Conservation (phyloP, 2,329 filamentous ascomycete genomes). For the Diplodia scrobiculata region DNA sequence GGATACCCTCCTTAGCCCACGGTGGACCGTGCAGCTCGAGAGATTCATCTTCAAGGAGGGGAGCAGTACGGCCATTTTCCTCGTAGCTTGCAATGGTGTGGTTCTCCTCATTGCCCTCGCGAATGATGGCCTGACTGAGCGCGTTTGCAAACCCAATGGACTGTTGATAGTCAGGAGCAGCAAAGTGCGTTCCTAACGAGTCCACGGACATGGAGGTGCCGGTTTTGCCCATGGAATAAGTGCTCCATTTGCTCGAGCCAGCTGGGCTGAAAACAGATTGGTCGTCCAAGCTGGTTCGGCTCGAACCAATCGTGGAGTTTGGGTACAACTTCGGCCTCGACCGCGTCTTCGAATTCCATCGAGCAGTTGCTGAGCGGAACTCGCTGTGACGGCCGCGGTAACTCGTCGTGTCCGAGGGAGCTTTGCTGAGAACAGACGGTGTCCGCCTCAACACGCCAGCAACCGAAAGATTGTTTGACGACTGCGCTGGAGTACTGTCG, state of each 20-base stretch:
- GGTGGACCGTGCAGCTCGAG: constrained; percentile 91
- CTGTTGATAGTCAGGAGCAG: constrained; percentile 83
- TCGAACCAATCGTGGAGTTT: constrained; percentile 80
- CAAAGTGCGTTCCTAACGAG: constrained; percentile 77
- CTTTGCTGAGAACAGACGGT: constrained; percentile 89
- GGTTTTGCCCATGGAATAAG: constrained; percentile 86
- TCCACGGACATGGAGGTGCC: constrained; percentile 90
- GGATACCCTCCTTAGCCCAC: constrained; percentile 95
- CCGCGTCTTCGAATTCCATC: constrained; percentile 84
- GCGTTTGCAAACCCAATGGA: constrained; percentile 98
- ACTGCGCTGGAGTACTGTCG: constrained; percentile 50
- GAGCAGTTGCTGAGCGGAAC: constrained; percentile 62
- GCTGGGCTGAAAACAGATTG: constrained; percentile 90
- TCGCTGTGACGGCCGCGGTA: constrained; percentile 75
- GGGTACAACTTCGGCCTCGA: constrained; percentile 76
- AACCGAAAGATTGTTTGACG: constrained; percentile 64
- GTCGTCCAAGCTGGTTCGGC: constrained; percentile 91
- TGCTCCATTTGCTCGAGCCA: constrained; percentile 91
- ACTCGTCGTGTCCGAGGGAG: constrained; percentile 77
- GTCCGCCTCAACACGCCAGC: constrained; percentile 74
- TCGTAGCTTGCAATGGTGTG: constrained; percentile 58
- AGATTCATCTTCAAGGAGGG: constrained; percentile 86
- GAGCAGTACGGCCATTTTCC: constrained; percentile 61
- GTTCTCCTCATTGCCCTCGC: constrained; percentile 81
- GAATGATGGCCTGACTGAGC: constrained; percentile 92